phyloP scores from a whole-genome alignment of 192 early-diverging fungal genomes.

The Thamnidium elegans region DNA sequence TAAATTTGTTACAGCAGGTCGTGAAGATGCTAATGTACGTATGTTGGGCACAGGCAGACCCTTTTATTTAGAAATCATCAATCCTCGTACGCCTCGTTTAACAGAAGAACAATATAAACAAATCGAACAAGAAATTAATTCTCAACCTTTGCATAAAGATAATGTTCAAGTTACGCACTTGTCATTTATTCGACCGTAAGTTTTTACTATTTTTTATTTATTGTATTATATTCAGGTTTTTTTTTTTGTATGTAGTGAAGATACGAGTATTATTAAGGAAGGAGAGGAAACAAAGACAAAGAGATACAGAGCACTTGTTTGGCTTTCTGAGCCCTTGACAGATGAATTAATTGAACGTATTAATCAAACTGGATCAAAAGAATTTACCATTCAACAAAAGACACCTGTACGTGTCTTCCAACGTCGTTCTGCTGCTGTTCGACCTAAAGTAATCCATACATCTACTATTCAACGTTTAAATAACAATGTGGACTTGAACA shows the following conservation, averaged over 20 bases:
- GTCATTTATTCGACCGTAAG: constrained; percentile 43
- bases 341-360: constrained; percentile 51
- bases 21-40: constrained; percentile 94
- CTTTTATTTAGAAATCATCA: constrained; percentile 85
- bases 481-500: background rate
- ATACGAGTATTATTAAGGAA: constrained; percentile 64
- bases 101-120: constrained; percentile 34
- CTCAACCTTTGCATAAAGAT: constrained; percentile 33
- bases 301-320: constrained; percentile 65
- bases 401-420: constrained; percentile 76
- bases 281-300: constrained; percentile 76
- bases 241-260: constrained; percentile 33
- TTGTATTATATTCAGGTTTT: background rate
- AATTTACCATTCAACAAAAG: constrained; percentile 58
- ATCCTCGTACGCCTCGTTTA: constrained; percentile 60
- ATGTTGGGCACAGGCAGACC: constrained; percentile 91
- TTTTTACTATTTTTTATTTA: background rate
- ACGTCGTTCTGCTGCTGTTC: constrained; percentile 24
- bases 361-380: constrained; percentile 44
- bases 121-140: constrained; percentile 47
- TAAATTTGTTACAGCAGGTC: constrained; percentile 81
- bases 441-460: constrained; percentile 18
- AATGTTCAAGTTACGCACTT: constrained; percentile 55
- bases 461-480: constrained; percentile 7
- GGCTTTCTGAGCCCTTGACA: constrained; percentile 56